Base-by-base conservation (phyloP, 306 rosid species). In the Cicer cuneatum region DNA sequence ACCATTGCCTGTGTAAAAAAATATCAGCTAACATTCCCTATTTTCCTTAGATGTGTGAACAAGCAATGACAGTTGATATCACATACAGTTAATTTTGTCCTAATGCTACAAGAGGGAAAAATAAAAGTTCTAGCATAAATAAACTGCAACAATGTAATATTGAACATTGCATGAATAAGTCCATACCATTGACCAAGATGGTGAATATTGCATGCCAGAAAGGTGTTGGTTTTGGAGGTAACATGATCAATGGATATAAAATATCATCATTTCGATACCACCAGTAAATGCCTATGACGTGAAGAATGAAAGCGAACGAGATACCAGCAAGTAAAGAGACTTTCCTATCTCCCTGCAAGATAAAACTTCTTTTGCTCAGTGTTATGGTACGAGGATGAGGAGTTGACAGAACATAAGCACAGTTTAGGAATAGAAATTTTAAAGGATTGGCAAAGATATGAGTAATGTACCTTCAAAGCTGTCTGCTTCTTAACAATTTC, bases 191-290 rank as follows among this genome's bases (percentile, higher is more conserved):
- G 38, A 92, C 96, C 87, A 95, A 73, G 77, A 89, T 84, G 87
- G 90, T 86, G 87, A 92, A 95, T 65, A 92, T 60, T 39, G 96
- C 86, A 85, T 95, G 97, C 98, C 98, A 95, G 77, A 95, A 92
- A 5, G 93, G 96, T 18, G 84, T 81, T 19, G 88, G 75, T 76
- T 67, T 89, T 52, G 97, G 99, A 59, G 99, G 98, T 80, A 92
- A 84, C 96, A 95, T 86, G 65, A 77, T 78, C 84, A 95, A 58
- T 5, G 98, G 92, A 74, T 83, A 87, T 29, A 95, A 78, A 73
- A 92, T 87, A 81, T 95, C 93, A 18, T 95, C 97, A 81, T 86
- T 87, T 56, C 53, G 88, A 76, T 80, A 85, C 97, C 93, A 92
- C 96, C 96, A 92, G 81, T 94, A 92, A 81, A 92, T 78, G 85